A percentile compares a stretch with the other conserved stretches of the same genome.
phyloP scores from a whole-genome alignment of 345 rosid species.

The Linum lewisii region DNA sequence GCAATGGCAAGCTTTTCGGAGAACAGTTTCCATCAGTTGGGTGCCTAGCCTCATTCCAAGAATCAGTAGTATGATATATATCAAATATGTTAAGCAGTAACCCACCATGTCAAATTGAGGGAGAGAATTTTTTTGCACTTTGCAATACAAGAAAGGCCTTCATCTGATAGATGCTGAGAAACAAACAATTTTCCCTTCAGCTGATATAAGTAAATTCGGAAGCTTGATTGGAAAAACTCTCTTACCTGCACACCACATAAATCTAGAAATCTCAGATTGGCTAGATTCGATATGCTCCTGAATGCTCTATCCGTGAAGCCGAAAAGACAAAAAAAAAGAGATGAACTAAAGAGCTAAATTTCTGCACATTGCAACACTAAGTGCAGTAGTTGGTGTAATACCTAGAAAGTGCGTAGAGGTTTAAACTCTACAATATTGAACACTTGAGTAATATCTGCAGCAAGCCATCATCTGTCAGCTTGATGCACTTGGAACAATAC shows the following conservation, averaged over 20 bases:
- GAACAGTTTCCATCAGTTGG: conserved; percentile 5
- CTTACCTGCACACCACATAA: conserved; percentile 91
- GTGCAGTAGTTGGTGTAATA: conserved; percentile 12
- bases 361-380: conserved; percentile 1
- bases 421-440: conserved; percentile 48
- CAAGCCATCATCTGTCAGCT: conserved; percentile 75
- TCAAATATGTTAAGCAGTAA: conserved; percentile 1
- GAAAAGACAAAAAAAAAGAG: conserved; percentile 21
- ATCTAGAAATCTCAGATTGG: conserved; percentile 57
- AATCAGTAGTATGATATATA: background rate
- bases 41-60: conserved; percentile 6
- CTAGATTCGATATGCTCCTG: conserved; percentile 51
- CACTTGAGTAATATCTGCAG: conserved; percentile 51
- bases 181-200: conserved; percentile 8
- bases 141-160: conserved; percentile 63
- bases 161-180: conserved; percentile 79
- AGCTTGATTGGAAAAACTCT: conserved; percentile 12
- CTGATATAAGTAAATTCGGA: background rate
- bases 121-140: conserved; percentile 55
- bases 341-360: conserved; percentile 2
- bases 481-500: conserved; percentile 53
- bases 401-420: conserved; percentile 90
- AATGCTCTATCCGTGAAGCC: conserved; percentile 75
- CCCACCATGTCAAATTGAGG: conserved; percentile 88
- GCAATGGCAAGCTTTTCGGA: background rate